These are phyloP conservation scores for Annona cherimola DNA, from an alignment of 164 flowering plant genomes.

Conservation along the genomic window DNA sequence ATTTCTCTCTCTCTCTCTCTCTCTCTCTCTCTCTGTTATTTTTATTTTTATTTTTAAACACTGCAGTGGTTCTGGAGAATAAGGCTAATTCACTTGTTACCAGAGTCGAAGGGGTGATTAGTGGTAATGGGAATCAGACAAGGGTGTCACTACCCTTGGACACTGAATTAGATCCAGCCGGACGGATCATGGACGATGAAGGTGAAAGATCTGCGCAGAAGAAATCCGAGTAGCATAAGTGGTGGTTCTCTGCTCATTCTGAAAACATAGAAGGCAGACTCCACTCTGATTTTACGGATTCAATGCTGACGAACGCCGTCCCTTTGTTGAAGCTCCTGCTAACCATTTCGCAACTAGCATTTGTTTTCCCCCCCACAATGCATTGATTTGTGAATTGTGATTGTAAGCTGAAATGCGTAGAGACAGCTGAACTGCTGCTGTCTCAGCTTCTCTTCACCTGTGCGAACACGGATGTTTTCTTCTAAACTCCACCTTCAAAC, in stretches of 20 bases:
- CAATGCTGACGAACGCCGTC: neutral
- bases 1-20: neutral
- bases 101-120: constrained; percentile 8
- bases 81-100: constrained; percentile 4
- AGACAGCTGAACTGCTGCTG: neutral
- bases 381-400: neutral
- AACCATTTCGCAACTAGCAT: neutral
- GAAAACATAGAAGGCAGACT: neutral
- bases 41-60: neutral
- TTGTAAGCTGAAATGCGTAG: neutral
- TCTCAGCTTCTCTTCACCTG: neutral
- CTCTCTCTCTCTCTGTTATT: neutral
- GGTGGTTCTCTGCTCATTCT: neutral
- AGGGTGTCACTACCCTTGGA: neutral
- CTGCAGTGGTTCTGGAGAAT: constrained; percentile 7
- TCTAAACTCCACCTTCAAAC: neutral
- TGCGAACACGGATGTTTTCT: neutral
- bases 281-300: neutral
- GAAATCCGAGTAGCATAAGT: constrained; percentile 3
- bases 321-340: neutral
- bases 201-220: constrained; percentile 1
- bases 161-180: neutral
- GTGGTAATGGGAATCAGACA: constrained; percentile 7
- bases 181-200: neutral
- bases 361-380: neutral